Evolutionary conservation across 192 early-diverging fungal genomes (phyloP).

Genomic region (Phycomyces blakesleeanus): DNA sequence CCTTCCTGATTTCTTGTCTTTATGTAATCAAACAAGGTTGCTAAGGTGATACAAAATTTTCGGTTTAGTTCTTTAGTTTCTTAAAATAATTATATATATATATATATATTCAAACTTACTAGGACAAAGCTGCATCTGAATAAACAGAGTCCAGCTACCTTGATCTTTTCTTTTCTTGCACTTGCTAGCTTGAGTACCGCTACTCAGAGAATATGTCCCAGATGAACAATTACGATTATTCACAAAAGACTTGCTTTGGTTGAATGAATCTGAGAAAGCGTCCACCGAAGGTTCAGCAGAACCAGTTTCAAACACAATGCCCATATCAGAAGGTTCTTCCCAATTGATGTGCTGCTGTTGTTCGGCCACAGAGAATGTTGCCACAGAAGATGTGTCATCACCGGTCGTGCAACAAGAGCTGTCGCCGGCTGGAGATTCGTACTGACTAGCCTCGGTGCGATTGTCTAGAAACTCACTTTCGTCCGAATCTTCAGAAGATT

Average conservation of each 20-base stretch:
- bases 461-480: background rate
- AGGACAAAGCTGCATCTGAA: slow-evolving; percentile 93
- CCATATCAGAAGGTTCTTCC: background rate
- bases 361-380: no score
- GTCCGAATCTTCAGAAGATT: slow-evolving; percentile 11
- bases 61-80: no score
- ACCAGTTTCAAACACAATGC: slow-evolving; percentile 3
- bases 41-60: slow-evolving; percentile 6
- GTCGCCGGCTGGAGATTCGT: no score
- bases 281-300: slow-evolving; percentile 24
- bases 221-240: no score
- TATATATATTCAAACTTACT: no score
- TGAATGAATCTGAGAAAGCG: slow-evolving; percentile 1
- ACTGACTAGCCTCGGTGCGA: background rate
- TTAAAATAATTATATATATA: no score
- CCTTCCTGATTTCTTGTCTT: slow-evolving; percentile 21
- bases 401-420: background rate
- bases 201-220: no score
- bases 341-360: background rate
- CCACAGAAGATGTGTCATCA: background rate
- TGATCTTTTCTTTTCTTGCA: background rate
- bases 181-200: no score
- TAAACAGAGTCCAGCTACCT: slow-evolving; percentile 56
- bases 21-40: slow-evolving; percentile 67
- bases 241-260: background rate